phyloP scores from a whole-genome alignment of 1,139 yeast genomes.

The Wickerhamomyces sp. region DNA sequence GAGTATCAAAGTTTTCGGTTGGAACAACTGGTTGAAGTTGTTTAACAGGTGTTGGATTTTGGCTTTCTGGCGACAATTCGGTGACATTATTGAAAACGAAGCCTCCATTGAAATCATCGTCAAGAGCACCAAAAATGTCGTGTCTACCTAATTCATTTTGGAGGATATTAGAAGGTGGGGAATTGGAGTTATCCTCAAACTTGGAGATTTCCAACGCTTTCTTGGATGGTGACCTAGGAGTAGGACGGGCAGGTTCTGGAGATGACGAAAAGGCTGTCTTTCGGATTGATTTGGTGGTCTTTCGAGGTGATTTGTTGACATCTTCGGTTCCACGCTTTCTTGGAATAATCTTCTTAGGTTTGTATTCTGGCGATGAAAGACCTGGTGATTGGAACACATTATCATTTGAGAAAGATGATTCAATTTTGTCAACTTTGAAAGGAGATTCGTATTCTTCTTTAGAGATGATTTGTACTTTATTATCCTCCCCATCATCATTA shows the following conservation, averaged over 20 bases:
- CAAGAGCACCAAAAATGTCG: not conserved
- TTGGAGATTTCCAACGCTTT: conserved; percentile 20
- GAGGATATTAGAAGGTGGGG: conserved; percentile 6
- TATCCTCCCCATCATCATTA: conserved; percentile 4
- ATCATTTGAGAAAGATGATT: conserved; percentile 32
- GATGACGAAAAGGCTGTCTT: conserved; percentile 24
- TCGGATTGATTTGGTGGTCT: conserved; percentile 10
- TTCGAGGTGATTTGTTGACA: conserved; percentile 12
- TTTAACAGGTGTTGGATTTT: not conserved
- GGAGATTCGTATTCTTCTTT: conserved; percentile 9
- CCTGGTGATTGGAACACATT: conserved; percentile 37
- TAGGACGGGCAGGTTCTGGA: conserved; percentile 9
- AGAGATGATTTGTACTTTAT: conserved; percentile 1
- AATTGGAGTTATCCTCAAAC: conserved; percentile 16
- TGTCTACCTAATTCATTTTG: not conserved
- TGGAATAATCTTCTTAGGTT: conserved; percentile 16
- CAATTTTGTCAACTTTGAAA: conserved; percentile 12
- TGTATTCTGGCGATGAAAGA: conserved; percentile 13
- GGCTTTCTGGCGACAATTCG: not conserved
- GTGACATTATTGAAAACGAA: conserved; percentile 1
- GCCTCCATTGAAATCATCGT: not conserved
- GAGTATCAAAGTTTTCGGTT: conserved; percentile 10
- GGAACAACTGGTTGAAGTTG: not conserved
- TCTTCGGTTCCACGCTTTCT: conserved; percentile 19
- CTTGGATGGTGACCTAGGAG: conserved; percentile 18